These are phyloP conservation scores for Beauveria rudraprayagi DNA, from an alignment of 2,329 filamentous ascomycete genomes.

Conservation along the genomic window DNA sequence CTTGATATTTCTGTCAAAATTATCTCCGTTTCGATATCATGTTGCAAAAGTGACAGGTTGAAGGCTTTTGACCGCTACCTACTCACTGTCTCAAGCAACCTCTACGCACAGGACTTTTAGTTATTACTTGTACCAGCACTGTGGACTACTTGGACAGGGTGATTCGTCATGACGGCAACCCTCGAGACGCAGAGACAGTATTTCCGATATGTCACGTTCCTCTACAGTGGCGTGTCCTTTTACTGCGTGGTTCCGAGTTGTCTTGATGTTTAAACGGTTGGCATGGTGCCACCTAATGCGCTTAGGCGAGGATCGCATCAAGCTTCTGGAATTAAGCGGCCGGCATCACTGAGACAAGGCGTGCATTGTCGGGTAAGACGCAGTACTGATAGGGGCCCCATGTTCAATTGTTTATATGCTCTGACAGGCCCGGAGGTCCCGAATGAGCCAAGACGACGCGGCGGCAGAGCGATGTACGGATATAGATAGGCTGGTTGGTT, in stretches of 20 bases:
- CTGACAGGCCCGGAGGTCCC: not conserved
- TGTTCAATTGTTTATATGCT: not conserved
- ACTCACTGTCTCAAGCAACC: not conserved
- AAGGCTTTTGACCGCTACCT: not conserved
- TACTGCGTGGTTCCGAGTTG: not conserved
- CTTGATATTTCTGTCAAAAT: not conserved
- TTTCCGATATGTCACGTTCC: not conserved
- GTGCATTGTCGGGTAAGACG: not conserved
- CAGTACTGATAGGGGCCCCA: too few relatives aligned
- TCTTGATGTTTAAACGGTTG: not conserved
- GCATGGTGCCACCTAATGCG: not conserved
- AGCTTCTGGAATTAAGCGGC: not conserved
- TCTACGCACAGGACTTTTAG: not conserved
- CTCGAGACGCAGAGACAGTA: not conserved
- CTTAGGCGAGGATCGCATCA: not conserved
- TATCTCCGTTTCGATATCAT: not conserved
- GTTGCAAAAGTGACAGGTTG: not conserved
- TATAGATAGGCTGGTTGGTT: not conserved
- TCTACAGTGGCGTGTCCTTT: not conserved
- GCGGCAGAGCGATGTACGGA: not conserved
- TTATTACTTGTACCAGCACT: not conserved
- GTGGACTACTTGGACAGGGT: not conserved
- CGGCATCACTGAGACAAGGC: not conserved
- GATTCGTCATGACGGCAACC: not conserved
- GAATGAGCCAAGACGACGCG: not conserved